Conservation (phyloP, 176 grass and related monocot genomes). For the Oryza glaberrima region DNA sequence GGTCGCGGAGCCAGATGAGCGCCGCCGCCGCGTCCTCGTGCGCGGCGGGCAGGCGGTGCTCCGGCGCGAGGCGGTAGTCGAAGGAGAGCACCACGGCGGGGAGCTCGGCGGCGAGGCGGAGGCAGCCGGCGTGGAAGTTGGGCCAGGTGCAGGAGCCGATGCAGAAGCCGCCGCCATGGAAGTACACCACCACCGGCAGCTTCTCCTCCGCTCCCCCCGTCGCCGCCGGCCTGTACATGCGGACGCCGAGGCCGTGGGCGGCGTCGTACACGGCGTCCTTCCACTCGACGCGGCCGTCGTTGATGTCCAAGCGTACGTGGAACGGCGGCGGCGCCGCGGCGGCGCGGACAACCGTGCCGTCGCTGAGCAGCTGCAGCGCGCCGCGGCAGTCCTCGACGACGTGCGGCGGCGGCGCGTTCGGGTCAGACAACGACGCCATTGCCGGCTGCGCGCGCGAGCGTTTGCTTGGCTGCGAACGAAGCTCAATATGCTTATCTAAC, state of each 20-base stretch:
- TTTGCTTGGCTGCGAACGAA: no score
- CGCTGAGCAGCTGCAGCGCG: constrained; percentile 6
- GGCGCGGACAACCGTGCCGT: neutral
- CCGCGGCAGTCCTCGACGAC: constrained; percentile 23
- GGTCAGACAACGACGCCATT: neutral
- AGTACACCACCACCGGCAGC: constrained; percentile 41
- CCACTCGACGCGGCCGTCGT: constrained; percentile 51
- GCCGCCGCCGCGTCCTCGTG: constrained; percentile 47
- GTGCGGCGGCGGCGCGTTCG: neutral
- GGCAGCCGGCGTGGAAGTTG: constrained; percentile 46
- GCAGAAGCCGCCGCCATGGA: constrained; percentile 64
- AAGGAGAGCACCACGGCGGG: constrained; percentile 50
- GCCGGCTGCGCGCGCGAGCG: neutral
- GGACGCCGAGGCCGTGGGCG: neutral
- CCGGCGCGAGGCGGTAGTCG: constrained; percentile 73
- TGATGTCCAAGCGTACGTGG: no score
- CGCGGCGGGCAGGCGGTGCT: constrained; percentile 65
- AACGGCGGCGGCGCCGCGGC: neutral
- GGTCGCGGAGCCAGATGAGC: constrained; percentile 51
- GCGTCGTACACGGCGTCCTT: constrained; percentile 47
- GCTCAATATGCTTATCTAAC: no score
- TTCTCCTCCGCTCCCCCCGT: neutral
- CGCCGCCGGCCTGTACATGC: constrained; percentile 8
- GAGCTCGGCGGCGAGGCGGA: constrained; percentile 57
- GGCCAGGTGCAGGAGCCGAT: constrained; percentile 52